Percentiles rank a stretch among this genome's conserved stretches.
phyloP scores from a whole-genome alignment of 805 yeast species.

The Wickerhamomyces queroliae region DNA sequence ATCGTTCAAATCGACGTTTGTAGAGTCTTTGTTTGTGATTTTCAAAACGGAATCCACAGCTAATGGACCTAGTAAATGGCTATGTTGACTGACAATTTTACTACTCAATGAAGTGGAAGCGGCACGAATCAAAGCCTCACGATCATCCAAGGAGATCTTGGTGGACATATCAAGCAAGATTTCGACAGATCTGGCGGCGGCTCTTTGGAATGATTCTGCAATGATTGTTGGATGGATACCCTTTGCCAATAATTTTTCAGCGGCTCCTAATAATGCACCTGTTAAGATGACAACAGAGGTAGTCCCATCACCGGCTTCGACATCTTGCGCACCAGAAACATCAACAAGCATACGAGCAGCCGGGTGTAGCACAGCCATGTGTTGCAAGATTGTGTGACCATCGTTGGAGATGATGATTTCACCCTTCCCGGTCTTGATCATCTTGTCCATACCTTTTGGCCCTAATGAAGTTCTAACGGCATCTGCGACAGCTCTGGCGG shows the following conservation, averaged over 20 bases:
- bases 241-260: slow-evolving; percentile 80
- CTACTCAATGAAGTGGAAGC: slow-evolving; percentile 93
- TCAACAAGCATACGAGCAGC: slow-evolving; percentile 99
- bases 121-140: slow-evolving; percentile 81
- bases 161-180: slow-evolving; percentile 81
- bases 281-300: slow-evolving; percentile 95
- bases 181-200: slow-evolving; percentile 78
- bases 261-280: slow-evolving; percentile 92
- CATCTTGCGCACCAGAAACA: slow-evolving; percentile 95
- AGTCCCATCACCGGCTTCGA: slow-evolving; percentile 99
- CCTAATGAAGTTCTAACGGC: slow-evolving; percentile 91
- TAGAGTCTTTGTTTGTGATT: slow-evolving; percentile 56
- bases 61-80: slow-evolving; percentile 81
- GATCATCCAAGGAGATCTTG: slow-evolving; percentile 71
- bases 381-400: slow-evolving; percentile 94
- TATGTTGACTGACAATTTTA: slow-evolving; percentile 92
- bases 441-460: slow-evolving; percentile 99
- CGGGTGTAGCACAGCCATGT: slow-evolving; percentile 98
- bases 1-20: slow-evolving; percentile 79
- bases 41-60: slow-evolving; percentile 90
- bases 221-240: slow-evolving; percentile 95
- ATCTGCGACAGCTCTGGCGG: slow-evolving; percentile 99
- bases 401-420: slow-evolving; percentile 95
- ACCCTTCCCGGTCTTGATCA: slow-evolving; percentile 92
- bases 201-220: slow-evolving; percentile 91